phyloP scores from a whole-genome alignment of 179 eudicot genomes.

The Patellifolia procumbens region DNA sequence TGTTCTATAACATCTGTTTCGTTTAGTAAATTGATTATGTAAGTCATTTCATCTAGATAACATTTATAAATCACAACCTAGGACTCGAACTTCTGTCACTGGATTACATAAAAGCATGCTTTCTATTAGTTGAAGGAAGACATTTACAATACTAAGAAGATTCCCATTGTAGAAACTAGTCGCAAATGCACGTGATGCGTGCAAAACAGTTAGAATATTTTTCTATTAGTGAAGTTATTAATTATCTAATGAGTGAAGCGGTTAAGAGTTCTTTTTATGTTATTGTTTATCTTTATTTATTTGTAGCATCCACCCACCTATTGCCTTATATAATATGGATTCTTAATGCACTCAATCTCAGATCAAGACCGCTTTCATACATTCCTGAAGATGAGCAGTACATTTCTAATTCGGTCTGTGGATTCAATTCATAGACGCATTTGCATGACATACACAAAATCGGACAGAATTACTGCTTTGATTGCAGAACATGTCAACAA shows the following conservation, averaged over 20 bases:
- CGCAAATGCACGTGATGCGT: too few species aligned
- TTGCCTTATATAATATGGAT: too few species aligned
- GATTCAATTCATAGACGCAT: background rate
- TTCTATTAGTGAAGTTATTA: too few species aligned
- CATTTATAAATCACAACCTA: background rate
- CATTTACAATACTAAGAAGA: background rate
- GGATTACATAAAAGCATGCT: background rate
- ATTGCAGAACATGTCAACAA: background rate
- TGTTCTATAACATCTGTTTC: background rate
- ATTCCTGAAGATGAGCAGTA: too few species aligned
- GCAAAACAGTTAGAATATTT: too few species aligned
- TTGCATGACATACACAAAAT: background rate
- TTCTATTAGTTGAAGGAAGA: background rate
- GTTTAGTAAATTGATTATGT: background rate
- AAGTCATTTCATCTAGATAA: background rate
- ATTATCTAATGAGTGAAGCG: too few species aligned
- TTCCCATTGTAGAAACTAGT: too few species aligned
- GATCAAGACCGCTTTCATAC: background rate
- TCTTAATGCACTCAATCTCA: background rate
- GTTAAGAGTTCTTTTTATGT: too few species aligned
- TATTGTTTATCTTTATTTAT: too few species aligned
- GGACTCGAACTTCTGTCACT: background rate
- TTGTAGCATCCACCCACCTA: too few species aligned
- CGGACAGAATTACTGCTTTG: background rate
- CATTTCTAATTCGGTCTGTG: too few species aligned